Evolutionary conservation across 441 rosid genomes (phyloP).

Genomic region (Adansonia gregorii): DNA sequence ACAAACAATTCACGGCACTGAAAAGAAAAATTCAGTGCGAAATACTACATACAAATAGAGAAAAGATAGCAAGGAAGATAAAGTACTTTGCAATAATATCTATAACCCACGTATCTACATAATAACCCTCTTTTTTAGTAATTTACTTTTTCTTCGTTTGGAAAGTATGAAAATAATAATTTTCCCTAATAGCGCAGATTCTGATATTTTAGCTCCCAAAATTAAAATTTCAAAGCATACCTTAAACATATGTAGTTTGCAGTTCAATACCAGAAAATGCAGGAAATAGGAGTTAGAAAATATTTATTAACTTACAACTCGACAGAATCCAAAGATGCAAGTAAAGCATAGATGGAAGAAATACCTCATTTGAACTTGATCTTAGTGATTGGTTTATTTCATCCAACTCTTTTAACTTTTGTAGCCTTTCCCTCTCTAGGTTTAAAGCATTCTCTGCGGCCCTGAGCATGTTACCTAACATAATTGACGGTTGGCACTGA

Average conservation of each 20-base stretch:
- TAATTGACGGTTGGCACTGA: constrained; percentile 31
- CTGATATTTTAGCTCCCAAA: neutral
- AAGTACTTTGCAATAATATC: constrained; percentile 7
- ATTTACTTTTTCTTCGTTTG: neutral
- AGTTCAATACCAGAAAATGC: neutral
- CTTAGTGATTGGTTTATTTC: constrained; percentile 52
- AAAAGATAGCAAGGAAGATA: neutral
- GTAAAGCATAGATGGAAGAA: neutral
- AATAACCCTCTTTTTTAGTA: neutral
- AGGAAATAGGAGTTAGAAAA: constrained; percentile 4
- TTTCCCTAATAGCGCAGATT: neutral
- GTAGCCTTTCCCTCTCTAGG: constrained; percentile 64
- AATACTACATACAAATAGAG: neutral
- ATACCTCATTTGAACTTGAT: constrained; percentile 61
- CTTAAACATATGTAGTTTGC: neutral
- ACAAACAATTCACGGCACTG: constrained; percentile 20
- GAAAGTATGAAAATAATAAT: neutral
- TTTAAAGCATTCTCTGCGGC: constrained; percentile 68
- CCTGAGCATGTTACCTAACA: constrained; percentile 55
- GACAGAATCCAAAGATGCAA: constrained; percentile 18
- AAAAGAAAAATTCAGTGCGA: constrained; percentile 9
- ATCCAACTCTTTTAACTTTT: constrained; percentile 61
- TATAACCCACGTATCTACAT: neutral
- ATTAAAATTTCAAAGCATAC: constrained; percentile 2
- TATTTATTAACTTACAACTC: constrained; percentile 1